Percentiles rank a stretch among this genome's conserved stretches.
Conservation (phyloP, 345 rosid genomes). For the Citrus medica region DNA sequence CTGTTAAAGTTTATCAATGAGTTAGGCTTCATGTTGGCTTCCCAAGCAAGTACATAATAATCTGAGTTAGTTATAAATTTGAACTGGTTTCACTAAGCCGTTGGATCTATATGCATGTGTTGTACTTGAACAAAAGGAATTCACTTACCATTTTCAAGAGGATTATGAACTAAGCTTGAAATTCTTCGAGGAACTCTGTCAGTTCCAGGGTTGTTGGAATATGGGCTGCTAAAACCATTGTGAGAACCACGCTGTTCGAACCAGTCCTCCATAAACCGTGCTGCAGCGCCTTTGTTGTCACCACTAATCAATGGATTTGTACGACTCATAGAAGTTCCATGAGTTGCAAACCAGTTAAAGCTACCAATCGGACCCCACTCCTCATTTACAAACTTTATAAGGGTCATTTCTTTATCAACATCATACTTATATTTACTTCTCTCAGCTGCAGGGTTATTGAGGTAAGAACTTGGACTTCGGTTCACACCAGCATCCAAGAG, state of each 20-base stretch:
- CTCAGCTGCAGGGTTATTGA: slow-evolving; percentile 55
- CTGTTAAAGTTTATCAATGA: not conserved
- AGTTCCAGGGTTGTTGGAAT: slow-evolving; percentile 12
- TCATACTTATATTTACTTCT: slow-evolving; percentile 51
- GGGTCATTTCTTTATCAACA: slow-evolving; percentile 70
- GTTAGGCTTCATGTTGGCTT: not conserved
- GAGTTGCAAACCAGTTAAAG: slow-evolving; percentile 79
- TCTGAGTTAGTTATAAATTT: not conserved
- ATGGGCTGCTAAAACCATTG: not conserved
- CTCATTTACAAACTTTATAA: slow-evolving; percentile 58
- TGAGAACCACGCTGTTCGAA: slow-evolving; percentile 24
- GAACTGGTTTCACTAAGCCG: not conserved
- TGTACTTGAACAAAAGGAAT: not conserved
- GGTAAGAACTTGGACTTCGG: slow-evolving; percentile 72
- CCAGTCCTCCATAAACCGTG: slow-evolving; percentile 80
- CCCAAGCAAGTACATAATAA: not conserved
- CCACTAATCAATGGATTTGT: slow-evolving; percentile 67
- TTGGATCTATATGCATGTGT: not conserved
- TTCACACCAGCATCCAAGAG: slow-evolving; percentile 63
- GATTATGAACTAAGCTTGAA: slow-evolving; percentile 46
- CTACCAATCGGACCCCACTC: slow-evolving; percentile 60
- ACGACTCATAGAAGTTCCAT: slow-evolving; percentile 76
- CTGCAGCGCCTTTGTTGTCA: slow-evolving; percentile 76
- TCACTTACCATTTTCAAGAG: slow-evolving; percentile 43
- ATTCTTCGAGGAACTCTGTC: slow-evolving; percentile 48